Base-by-base conservation (phyloP, 2,329 filamentous ascomycete genomes). In the Paecilomyces sp. region DNA sequence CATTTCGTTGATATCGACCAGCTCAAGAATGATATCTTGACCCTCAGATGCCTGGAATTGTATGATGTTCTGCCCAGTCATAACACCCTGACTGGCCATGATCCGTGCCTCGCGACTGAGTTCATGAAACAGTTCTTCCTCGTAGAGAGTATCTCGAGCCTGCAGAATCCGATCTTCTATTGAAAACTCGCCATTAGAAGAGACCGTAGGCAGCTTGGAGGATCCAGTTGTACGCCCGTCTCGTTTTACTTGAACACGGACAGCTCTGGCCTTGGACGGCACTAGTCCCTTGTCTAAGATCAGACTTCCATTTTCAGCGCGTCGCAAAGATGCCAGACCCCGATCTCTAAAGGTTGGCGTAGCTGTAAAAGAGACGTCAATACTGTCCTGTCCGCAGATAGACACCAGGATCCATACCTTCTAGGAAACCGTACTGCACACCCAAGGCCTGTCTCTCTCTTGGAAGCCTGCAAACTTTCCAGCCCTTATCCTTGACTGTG, bases 381-480 rank as follows among this genome's bases (percentile, higher is more conserved):
- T 58, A 56, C 57, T n/a, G 7, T 18, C 5, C 12, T 41, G 25
- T 15, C 28, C n/a, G 13, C 9, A 4, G 12, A 52, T 34, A 56
- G 66, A 8, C 15, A n/a, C 15, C 5, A 15, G 15, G 15, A 3
- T 8, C 18, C 75, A 58, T 74, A 83, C 83, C 83, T 78, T 97
- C 93, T 12, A 88, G 83, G 70, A 96, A 96, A 7, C 93, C 94
- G 74, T 93, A 97, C 63, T 90, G 87, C 36, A 97, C 93, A 22
- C 89, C 92, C 56, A 97, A 80, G 0, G 86, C 87, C 65, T 90
- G 85, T 56, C 82, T 81, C 65, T 93, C 87, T 6, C 86, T 80
- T 0, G 91, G 91, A 50, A 94, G 79, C 55, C 89, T 84, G 65
- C 88, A 93, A 18, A 97, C 79, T 22, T 89, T 88, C 93, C 94